phyloP scores from a whole-genome alignment of 2,329 filamentous ascomycete genomes.

The Alternaria conjuncta region DNA sequence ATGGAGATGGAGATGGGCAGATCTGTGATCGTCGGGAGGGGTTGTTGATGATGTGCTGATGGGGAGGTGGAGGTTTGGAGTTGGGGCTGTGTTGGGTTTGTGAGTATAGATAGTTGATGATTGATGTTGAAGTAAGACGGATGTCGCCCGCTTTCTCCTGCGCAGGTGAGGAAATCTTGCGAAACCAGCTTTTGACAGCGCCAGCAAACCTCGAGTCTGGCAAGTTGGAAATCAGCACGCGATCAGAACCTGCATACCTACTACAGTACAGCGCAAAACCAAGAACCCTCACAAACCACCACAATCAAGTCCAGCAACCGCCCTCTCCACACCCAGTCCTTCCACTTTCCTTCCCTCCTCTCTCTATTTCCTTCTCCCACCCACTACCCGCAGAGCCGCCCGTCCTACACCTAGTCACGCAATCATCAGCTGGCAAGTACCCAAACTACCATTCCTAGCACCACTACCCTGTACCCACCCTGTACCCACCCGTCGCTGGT shows the following conservation, averaged over 20 bases:
- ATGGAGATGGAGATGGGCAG: not conserved
- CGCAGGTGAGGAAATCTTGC: no score
- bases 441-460: not conserved
- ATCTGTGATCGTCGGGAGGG: not conserved
- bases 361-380: not conserved
- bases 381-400: constrained; percentile 40
- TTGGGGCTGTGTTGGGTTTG: not conserved
- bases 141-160: not conserved
- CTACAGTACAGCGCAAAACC: not conserved
- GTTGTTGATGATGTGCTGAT: not conserved
- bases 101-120: not conserved
- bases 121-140: not conserved
- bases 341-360: not conserved
- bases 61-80: not conserved
- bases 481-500: not conserved
- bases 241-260: not conserved
- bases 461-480: not conserved
- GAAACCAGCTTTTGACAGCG: no score
- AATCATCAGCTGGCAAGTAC: constrained; percentile 1
- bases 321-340: constrained; percentile 2
- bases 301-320: not conserved
- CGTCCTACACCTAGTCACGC: constrained; percentile 20
- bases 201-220: not conserved
- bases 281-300: not conserved
- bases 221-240: not conserved